These are phyloP conservation scores for Kwoniella europaea DNA, from an alignment of 768 basidiomycete species.

Conservation along the genomic window DNA sequence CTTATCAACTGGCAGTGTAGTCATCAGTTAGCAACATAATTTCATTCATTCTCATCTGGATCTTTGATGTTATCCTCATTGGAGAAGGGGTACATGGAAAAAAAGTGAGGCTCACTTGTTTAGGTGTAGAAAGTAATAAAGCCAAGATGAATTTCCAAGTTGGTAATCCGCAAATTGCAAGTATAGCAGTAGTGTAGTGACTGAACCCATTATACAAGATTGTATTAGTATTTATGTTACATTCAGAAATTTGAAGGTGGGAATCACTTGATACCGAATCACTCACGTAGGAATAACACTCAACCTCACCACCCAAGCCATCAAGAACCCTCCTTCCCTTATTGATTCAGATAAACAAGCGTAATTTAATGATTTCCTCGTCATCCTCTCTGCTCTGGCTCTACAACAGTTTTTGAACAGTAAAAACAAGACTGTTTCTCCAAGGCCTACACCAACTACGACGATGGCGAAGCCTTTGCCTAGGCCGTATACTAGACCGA, in stretches of 20 bases:
- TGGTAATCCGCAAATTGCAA: constrained; percentile 85
- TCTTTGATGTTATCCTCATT: not conserved
- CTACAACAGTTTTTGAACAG: constrained; percentile 82
- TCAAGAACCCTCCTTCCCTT: constrained; percentile 82
- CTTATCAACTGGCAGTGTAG: constrained; percentile 11
- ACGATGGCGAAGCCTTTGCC: constrained; percentile 84
- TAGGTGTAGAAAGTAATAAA: constrained; percentile 80
- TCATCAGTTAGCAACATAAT: not conserved
- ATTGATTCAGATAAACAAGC: constrained; percentile 67
- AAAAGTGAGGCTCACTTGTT: constrained; percentile 66
- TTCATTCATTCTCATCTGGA: not conserved
- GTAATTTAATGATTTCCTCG: constrained; percentile 63
- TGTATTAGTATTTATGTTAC: no score
- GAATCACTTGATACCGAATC: not conserved
- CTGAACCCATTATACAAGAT: constrained; percentile 57
- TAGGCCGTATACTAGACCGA: constrained; percentile 88
- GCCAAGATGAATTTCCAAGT: constrained; percentile 78
- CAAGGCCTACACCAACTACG: constrained; percentile 61
- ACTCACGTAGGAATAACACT: constrained; percentile 48
- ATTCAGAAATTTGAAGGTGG: no score
- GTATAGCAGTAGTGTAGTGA: constrained; percentile 64
- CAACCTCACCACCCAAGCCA: constrained; percentile 49
- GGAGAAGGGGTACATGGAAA: not conserved
- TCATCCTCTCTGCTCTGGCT: constrained; percentile 75
- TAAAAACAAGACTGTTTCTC: constrained; percentile 19